Evolutionary conservation across 2,329 filamentous ascomycete genomes (phyloP).

Genomic region (Sporothrix globosa): DNA sequence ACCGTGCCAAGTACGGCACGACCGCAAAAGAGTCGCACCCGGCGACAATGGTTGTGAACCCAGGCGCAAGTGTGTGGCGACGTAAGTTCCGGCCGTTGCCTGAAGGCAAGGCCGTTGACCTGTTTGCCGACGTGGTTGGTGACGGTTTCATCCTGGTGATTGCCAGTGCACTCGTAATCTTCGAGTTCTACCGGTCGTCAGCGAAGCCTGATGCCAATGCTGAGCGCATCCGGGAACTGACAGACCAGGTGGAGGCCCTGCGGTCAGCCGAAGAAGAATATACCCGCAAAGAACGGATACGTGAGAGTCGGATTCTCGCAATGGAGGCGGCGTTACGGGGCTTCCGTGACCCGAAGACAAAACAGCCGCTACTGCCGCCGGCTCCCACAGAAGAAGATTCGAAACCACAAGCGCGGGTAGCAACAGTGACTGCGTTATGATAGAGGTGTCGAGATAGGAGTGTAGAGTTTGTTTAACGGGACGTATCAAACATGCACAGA

Average conservation of each 20-base stretch:
- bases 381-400: slow-evolving; percentile 7
- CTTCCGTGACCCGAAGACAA: slow-evolving; percentile 60
- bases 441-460: not conserved
- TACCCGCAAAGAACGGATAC: slow-evolving; percentile 52
- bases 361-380: slow-evolving; percentile 55
- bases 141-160: slow-evolving; percentile 66
- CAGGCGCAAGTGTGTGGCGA: slow-evolving; percentile 57
- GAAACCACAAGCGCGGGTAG: slow-evolving; percentile 34
- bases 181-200: slow-evolving; percentile 63
- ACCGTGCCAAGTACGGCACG: slow-evolving; percentile 49
- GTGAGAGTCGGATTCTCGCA: slow-evolving; percentile 52
- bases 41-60: slow-evolving; percentile 36
- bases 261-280: slow-evolving; percentile 56
- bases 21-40: slow-evolving; percentile 49
- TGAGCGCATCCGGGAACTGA: slow-evolving; percentile 57
- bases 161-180: slow-evolving; percentile 60
- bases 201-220: slow-evolving; percentile 63
- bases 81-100: slow-evolving; percentile 66
- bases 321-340: slow-evolving; percentile 58
- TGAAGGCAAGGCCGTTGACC: slow-evolving; percentile 66
- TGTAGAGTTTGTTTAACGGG: not conserved
- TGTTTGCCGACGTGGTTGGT: slow-evolving; percentile 68
- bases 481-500: not conserved
- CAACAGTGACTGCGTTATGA: slow-evolving; percentile 22
- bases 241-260: slow-evolving; percentile 54